Conservation (phyloP, 768 basidiomycete species). For the Termitomyces heimii region DNA sequence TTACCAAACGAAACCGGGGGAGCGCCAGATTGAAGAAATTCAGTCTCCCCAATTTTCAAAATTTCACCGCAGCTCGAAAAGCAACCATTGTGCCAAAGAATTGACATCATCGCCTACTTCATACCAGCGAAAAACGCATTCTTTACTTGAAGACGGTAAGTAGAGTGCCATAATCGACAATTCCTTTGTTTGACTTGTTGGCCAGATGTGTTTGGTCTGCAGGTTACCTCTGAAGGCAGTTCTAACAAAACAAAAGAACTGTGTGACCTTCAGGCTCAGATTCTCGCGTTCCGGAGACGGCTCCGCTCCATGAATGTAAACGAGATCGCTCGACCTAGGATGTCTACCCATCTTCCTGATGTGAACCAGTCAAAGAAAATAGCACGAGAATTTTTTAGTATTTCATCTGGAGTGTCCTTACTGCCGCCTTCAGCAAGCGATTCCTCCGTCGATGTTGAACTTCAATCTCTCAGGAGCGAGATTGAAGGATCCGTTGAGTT, state of each 20-base stretch:
- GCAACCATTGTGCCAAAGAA: background rate
- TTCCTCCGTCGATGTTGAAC: conserved; percentile 43
- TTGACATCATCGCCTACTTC: background rate
- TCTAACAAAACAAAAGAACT: conserved; percentile 34
- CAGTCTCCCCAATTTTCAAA: background rate
- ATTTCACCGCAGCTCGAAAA: background rate
- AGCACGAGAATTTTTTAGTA: conserved; percentile 35
- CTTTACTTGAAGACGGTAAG: background rate
- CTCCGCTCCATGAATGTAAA: conserved; percentile 59
- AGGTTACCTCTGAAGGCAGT: conserved; percentile 25
- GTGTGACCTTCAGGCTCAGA: conserved; percentile 38
- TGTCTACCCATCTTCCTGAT: conserved; percentile 44
- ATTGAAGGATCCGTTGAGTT: conserved; percentile 43
- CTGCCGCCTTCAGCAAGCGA: conserved; percentile 41
- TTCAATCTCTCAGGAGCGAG: conserved; percentile 57
- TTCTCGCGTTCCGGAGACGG: conserved; percentile 51
- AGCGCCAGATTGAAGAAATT: background rate
- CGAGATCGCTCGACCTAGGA: conserved; percentile 40
- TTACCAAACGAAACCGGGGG: background rate
- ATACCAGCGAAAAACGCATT: background rate
- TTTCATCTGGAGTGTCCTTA: conserved; percentile 38
- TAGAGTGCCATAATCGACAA: background rate
- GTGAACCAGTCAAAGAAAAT: conserved; percentile 41
- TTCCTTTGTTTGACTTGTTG: background rate
- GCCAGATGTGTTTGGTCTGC: conserved; percentile 57